These are phyloP conservation scores for Ambispora gerdemannii DNA, from an alignment of 192 early-diverging fungal species.

Conservation along the genomic window DNA sequence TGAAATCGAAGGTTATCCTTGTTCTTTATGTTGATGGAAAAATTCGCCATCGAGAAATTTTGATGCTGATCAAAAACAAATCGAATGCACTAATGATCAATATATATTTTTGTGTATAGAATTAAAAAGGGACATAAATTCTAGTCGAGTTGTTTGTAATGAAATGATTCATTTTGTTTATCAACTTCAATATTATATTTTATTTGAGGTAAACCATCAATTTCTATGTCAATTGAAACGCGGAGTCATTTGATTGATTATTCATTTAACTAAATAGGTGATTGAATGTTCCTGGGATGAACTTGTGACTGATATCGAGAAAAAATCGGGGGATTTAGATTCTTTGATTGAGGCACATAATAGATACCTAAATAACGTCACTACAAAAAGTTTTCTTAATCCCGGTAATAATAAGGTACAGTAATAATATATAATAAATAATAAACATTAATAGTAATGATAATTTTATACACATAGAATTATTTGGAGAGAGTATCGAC, in stretches of 20 bases:
- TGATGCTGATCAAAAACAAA: too few relatives aligned
- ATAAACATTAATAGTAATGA: background rate
- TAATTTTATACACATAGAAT: conserved; percentile 23
- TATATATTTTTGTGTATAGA: conserved; percentile 28
- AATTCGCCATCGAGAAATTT: too few relatives aligned
- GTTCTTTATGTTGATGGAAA: too few relatives aligned
- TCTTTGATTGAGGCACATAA: conserved; percentile 75
- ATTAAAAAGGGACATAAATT: conserved; percentile 61
- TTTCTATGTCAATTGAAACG: background rate
- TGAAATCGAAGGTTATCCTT: conserved; percentile 42
- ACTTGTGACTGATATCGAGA: conserved; percentile 55
- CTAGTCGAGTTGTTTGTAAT: conserved; percentile 62
- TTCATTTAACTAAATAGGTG: conserved; percentile 41
- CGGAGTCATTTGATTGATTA: background rate
- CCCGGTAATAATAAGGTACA: conserved; percentile 45
- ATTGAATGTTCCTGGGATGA: conserved; percentile 89
- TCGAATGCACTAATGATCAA: too few relatives aligned
- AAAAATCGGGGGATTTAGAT: conserved; percentile 72
- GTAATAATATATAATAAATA: too few relatives aligned
- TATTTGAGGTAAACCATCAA: conserved; percentile 70
- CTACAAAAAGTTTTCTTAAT: conserved; percentile 60
- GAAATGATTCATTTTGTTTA: conserved; percentile 95
- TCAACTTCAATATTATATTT: conserved; percentile 90
- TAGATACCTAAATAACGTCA: conserved; percentile 67
- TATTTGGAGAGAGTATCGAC: conserved; percentile 46